These are phyloP conservation scores for Aspergillus alliaceus DNA, from an alignment of 2,329 filamentous ascomycete genomes.

Conservation along the genomic window DNA sequence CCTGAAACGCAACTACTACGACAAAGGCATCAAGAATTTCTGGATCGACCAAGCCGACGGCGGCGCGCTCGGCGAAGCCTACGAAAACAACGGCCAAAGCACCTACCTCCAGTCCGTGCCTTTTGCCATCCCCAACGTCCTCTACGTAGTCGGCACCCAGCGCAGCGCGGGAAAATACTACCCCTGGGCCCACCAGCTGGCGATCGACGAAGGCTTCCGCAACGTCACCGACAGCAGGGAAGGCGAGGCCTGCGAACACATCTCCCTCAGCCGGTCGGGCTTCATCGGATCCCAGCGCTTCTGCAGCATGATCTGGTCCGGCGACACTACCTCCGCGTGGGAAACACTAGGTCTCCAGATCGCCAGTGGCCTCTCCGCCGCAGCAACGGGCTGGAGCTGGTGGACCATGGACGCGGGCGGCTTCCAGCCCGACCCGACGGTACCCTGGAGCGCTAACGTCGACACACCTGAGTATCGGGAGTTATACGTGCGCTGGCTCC, in stretches of 20 bases:
- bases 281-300: slow-evolving; percentile 60
- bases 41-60: slow-evolving; percentile 67
- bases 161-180: slow-evolving; percentile 60
- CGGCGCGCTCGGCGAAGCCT: slow-evolving; percentile 34
- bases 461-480: slow-evolving; percentile 56
- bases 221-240: slow-evolving; percentile 52
- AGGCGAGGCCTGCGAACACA: slow-evolving; percentile 28
- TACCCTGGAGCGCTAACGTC: slow-evolving; percentile 52
- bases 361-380: slow-evolving; percentile 62
- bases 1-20: slow-evolving; percentile 58
- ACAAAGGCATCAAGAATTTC: slow-evolving; percentile 61
- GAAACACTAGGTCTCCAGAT: slow-evolving; percentile 57
- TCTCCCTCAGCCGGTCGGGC: slow-evolving; percentile 57
- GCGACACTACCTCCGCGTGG: slow-evolving; percentile 64
- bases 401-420: slow-evolving; percentile 69
- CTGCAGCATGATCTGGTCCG: slow-evolving; percentile 60
- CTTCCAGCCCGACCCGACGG: slow-evolving; percentile 53
- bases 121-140: slow-evolving; percentile 25
- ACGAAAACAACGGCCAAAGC: slow-evolving; percentile 53
- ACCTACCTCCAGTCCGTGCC: slow-evolving; percentile 39
- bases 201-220: slow-evolving; percentile 59
- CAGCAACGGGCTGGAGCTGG: slow-evolving; percentile 61
- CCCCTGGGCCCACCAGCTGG: slow-evolving; percentile 55
- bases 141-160: slow-evolving; percentile 63
- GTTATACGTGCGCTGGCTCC: slow-evolving; percentile 64